Conservation (phyloP, 2,329 filamentous ascomycete genomes). For the Ophiostoma sp. region DNA sequence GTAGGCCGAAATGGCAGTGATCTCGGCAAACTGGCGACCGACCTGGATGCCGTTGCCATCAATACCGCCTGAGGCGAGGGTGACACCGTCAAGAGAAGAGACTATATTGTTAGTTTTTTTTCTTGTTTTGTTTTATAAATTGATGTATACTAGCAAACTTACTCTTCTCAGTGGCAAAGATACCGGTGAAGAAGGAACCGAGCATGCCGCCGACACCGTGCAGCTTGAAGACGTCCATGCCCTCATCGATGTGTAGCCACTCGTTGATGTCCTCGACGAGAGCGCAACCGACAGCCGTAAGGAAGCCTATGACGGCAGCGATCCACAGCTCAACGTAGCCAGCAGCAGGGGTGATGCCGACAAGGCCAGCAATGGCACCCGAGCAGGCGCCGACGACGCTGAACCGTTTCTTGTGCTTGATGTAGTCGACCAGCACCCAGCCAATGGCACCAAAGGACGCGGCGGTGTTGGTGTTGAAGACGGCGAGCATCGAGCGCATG, state of each 20-base stretch:
- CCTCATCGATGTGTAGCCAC: conserved; percentile 71
- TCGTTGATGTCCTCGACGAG: conserved; percentile 81
- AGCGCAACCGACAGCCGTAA: conserved; percentile 66
- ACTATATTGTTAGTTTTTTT: conserved; percentile 53
- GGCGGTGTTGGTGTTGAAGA: conserved; percentile 80
- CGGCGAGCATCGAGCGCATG: conserved; percentile 82
- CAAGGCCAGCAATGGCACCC: conserved; percentile 78
- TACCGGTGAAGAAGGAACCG: conserved; percentile 71
- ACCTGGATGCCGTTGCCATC: conserved; percentile 68
- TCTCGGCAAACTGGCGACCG: conserved; percentile 65
- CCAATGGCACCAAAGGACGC: conserved; percentile 75
- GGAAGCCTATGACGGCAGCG: conserved; percentile 53
- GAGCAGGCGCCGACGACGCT: conserved; percentile 92
- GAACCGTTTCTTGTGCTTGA: conserved; percentile 86
- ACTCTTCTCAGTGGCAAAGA: conserved; percentile 73
- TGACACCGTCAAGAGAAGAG: conserved; percentile 58
- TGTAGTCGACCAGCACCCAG: conserved; percentile 80
- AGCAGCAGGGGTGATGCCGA: conserved; percentile 79
- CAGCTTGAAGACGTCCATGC: conserved; percentile 86
- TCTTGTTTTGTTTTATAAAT: conserved; percentile 47
- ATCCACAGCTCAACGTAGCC: conserved; percentile 69
- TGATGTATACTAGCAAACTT: conserved; percentile 40
- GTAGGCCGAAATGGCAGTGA: conserved; percentile 59
- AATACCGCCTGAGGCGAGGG: conserved; percentile 60
- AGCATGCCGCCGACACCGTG: conserved; percentile 79